These are phyloP conservation scores for Monosporascus cannonballus DNA, from an alignment of 2,329 filamentous ascomycete genomes.

Conservation along the genomic window DNA sequence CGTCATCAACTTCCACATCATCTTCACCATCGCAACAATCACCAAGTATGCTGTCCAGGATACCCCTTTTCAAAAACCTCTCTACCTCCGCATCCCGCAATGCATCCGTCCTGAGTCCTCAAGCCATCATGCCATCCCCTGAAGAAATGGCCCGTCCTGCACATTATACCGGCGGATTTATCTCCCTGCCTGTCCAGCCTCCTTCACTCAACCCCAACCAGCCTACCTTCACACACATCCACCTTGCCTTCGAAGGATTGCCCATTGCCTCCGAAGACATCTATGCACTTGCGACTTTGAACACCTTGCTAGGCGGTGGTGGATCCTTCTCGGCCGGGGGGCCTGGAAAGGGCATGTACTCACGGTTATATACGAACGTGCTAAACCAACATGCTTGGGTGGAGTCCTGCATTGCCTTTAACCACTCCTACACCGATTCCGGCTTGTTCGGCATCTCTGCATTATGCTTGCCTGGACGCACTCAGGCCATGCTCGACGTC, in stretches of 20 bases:
- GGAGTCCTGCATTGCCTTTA: slow-evolving; percentile 91
- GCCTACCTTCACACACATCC: slow-evolving; percentile 83
- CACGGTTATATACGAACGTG: slow-evolving; percentile 92
- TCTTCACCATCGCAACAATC: slow-evolving; percentile 39
- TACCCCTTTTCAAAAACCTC: slow-evolving; percentile 86
- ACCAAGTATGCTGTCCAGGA: slow-evolving; percentile 68
- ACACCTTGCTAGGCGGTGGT: slow-evolving; percentile 91
- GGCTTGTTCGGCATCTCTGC: slow-evolving; percentile 93
- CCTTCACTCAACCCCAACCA: slow-evolving; percentile 71
- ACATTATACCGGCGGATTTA: slow-evolving; percentile 90
- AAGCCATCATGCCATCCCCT: slow-evolving; percentile 35
- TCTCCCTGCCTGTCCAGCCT: slow-evolving; percentile 75
- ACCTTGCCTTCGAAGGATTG: slow-evolving; percentile 91
- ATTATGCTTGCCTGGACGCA: slow-evolving; percentile 72
- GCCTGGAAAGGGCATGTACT: slow-evolving; percentile 99
- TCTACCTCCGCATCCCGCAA: slow-evolving; percentile 65
- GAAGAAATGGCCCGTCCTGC: slow-evolving; percentile 59
- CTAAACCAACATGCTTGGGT: slow-evolving; percentile 98
- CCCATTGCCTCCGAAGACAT: slow-evolving; percentile 89
- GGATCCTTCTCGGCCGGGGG: slow-evolving; percentile 96
- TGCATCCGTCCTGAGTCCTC: slow-evolving; percentile 47
- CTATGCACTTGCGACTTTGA: slow-evolving; percentile 90
- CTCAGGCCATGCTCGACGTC: slow-evolving; percentile 82
- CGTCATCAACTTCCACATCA: slow-evolving; percentile 25
- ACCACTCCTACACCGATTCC: slow-evolving; percentile 94